Conservation (phyloP, 140 eudicot species). For the Oenanthe javanica region DNA sequence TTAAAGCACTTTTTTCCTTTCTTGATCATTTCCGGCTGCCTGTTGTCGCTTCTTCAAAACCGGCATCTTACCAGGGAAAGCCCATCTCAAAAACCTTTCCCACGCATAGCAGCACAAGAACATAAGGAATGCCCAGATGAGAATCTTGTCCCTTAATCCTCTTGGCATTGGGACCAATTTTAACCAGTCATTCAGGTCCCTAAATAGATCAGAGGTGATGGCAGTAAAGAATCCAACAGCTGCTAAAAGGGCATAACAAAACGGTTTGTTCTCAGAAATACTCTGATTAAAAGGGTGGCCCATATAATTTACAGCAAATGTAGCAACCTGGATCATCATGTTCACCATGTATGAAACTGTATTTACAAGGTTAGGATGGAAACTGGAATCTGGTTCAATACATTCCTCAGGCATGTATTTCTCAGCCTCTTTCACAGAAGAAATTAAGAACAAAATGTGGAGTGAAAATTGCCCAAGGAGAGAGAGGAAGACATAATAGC, state of each 20-base stretch:
- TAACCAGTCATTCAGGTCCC: conserved; percentile 80
- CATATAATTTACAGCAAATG: conserved; percentile 95
- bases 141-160: conserved; percentile 58
- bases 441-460: conserved; percentile 59
- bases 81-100: conserved; percentile 91
- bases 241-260: conserved; percentile 47
- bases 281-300: conserved; percentile 95
- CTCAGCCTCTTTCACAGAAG: conserved; percentile 76
- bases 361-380: conserved; percentile 74
- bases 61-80: conserved; percentile 92
- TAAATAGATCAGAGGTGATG: conserved; percentile 62
- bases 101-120: conserved; percentile 63
- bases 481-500: conserved; percentile 67
- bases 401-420: conserved; percentile 95
- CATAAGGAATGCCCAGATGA: conserved; percentile 63
- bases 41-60: conserved; percentile 45
- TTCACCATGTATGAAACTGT: conserved; percentile 89
- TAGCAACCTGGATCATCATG: conserved; percentile 94
- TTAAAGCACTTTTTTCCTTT: conserved; percentile 33
- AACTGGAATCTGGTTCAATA: conserved; percentile 80
- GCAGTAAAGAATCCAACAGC: conserved; percentile 73
- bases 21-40: conserved; percentile 19
- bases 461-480: conserved; percentile 75
- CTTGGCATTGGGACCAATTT: conserved; percentile 70
- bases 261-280: conserved; percentile 71